A percentile compares a stretch with the other conserved stretches of the same genome.
These are phyloP conservation scores for Cucurbitaria berberidis DNA, from an alignment of 2,329 filamentous ascomycete species.

Conservation along the genomic window DNA sequence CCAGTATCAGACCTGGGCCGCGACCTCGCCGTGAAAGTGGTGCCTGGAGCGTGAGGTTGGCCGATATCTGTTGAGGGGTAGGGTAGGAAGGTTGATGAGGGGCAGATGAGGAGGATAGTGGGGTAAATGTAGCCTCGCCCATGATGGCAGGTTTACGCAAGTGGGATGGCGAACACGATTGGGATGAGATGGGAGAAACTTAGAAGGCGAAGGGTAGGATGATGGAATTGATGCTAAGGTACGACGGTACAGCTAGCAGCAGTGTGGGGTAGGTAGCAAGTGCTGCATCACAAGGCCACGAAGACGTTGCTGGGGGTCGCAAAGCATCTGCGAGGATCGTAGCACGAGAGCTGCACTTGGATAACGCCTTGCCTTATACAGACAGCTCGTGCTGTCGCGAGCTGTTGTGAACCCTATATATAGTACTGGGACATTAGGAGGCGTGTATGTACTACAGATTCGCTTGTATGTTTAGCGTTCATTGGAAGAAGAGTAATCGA, in stretches of 20 bases:
- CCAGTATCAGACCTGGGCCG: conserved; percentile 57
- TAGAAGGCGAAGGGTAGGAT: background rate
- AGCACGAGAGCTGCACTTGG: conserved; percentile 2
- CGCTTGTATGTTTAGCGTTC: background rate
- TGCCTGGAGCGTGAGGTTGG: conserved; percentile 48
- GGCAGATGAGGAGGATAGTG: conserved; percentile 14
- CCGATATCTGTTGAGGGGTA: conserved; percentile 27
- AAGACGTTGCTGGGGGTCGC: conserved; percentile 1
- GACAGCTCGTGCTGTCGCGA: conserved; percentile 6
- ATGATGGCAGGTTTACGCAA: conserved; percentile 3
- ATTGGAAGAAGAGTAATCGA: background rate
- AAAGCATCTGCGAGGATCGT: conserved; percentile 2
- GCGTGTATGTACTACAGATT: background rate
- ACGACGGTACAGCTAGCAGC: background rate
- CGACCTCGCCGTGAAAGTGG: conserved; percentile 58
- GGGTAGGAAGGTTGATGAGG: conserved; percentile 21
- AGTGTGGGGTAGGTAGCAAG: conserved; percentile 11
- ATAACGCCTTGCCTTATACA: background rate
- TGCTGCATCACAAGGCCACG: conserved; percentile 2
- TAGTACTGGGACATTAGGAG: background rate
- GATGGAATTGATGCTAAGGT: background rate
- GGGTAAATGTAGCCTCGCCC: conserved; percentile 16
- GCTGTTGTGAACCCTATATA: conserved; percentile 3
- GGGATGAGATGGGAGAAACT: background rate
- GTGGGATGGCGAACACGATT: background rate